These are phyloP conservation scores for Alternaria metachromatica DNA, from an alignment of 2,329 filamentous ascomycete genomes.

Conservation along the genomic window DNA sequence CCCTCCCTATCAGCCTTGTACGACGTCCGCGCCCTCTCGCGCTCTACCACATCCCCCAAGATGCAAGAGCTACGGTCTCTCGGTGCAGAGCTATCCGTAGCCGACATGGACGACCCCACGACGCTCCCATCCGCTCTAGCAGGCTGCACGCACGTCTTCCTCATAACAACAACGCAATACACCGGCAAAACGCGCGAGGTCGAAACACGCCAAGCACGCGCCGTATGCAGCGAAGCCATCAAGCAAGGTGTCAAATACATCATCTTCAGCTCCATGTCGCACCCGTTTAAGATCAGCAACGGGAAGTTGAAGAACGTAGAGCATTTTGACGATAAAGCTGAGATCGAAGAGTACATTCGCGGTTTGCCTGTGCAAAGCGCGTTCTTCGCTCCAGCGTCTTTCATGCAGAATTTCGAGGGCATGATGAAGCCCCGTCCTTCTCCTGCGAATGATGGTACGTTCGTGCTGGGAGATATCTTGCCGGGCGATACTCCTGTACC, in stretches of 20 bases:
- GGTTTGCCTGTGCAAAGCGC: slow-evolving; percentile 56
- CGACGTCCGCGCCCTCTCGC: slow-evolving; percentile 63
- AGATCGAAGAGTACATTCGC: slow-evolving; percentile 63
- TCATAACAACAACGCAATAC: slow-evolving; percentile 39
- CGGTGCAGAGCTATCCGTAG: slow-evolving; percentile 61
- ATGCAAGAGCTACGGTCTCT: slow-evolving; percentile 54
- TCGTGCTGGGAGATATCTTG: slow-evolving; percentile 24
- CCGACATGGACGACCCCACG: slow-evolving; percentile 54
- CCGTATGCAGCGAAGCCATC: slow-evolving; percentile 42
- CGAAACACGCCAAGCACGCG: slow-evolving; percentile 37
- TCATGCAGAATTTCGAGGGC: slow-evolving; percentile 58
- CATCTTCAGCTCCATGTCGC: slow-evolving; percentile 47
- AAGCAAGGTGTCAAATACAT: slow-evolving; percentile 46
- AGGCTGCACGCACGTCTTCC: slow-evolving; percentile 34
- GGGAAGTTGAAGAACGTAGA: slow-evolving; percentile 47
- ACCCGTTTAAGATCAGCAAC: slow-evolving; percentile 33
- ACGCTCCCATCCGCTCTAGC: slow-evolving; percentile 33
- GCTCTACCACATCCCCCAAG: slow-evolving; percentile 54
- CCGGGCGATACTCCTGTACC: slow-evolving; percentile 43
- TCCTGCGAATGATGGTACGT: slow-evolving; percentile 32
- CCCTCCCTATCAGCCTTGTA: slow-evolving; percentile 50
- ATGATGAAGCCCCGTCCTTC: slow-evolving; percentile 23
- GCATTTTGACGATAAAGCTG: slow-evolving; percentile 66
- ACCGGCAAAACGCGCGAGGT: slow-evolving; percentile 26
- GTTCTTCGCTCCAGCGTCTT: slow-evolving; percentile 62